Conservation (phyloP, 176 grass and related monocot genomes). For the Musa beccarii region DNA sequence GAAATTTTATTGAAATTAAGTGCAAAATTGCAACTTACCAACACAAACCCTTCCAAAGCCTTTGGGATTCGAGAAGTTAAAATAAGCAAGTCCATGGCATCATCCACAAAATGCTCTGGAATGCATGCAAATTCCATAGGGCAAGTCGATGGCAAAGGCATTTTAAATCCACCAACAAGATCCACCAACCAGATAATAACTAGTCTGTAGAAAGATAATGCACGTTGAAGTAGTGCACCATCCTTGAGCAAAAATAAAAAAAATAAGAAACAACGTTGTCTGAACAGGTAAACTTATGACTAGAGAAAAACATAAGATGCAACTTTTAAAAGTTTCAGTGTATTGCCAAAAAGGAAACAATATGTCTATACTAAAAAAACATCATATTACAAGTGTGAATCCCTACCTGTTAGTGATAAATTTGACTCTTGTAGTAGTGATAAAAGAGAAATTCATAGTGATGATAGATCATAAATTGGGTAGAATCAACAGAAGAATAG, state of each 20-base stretch:
- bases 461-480: no score
- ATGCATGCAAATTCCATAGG: constrained; percentile 90
- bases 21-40: constrained; percentile 31
- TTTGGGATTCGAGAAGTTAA: constrained; percentile 86
- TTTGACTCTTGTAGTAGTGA: no score
- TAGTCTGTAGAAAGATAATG: constrained; percentile 91
- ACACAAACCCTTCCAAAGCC: constrained; percentile 61
- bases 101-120: constrained; percentile 96
- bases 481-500: no score
- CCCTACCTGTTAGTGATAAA: background rate
- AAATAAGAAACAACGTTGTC: constrained; percentile 23
- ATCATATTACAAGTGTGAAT: background rate
- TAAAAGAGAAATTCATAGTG: no score
- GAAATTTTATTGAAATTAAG: no score
- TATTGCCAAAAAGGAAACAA: background rate
- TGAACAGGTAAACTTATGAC: background rate
- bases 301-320: background rate
- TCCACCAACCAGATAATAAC: constrained; percentile 80
- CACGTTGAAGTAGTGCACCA: constrained; percentile 67
- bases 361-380: background rate
- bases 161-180: constrained; percentile 89
- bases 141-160: constrained; percentile 84
- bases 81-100: constrained; percentile 98
- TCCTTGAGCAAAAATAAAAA: constrained; percentile 47
- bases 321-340: background rate